A percentile compares a stretch with the other conserved stretches of the same genome.
phyloP scores from a whole-genome alignment of 495 filamentous ascomycete species.

The Aspergillus conjunctus region DNA sequence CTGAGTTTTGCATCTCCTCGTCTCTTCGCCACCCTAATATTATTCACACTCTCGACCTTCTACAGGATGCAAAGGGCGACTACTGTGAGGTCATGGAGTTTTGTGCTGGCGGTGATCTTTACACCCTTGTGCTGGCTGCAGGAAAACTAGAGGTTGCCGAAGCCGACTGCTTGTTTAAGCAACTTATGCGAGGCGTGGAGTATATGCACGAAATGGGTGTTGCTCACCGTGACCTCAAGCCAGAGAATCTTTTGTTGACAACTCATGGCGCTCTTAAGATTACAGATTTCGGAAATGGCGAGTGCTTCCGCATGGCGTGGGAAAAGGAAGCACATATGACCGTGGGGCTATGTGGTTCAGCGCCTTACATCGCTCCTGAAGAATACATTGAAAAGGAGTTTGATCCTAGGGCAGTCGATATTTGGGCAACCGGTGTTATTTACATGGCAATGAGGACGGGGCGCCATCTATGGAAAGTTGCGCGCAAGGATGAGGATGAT shows the following conservation, averaged over 20 bases:
- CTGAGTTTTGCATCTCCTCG: slow-evolving; percentile 98
- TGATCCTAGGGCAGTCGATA: slow-evolving; percentile 92
- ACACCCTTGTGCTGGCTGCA: slow-evolving; percentile 88
- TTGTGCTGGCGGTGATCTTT: slow-evolving; percentile 94
- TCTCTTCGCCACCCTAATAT: slow-evolving; percentile 96
- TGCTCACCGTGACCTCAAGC: slow-evolving; percentile 95
- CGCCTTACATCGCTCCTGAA: slow-evolving; percentile 96
- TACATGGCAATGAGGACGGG: slow-evolving; percentile 99
- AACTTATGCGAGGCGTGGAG: slow-evolving; percentile 98
- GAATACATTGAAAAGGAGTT: slow-evolving; percentile 96
- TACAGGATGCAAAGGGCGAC: slow-evolving; percentile 95
- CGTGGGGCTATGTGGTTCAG: slow-evolving; percentile 90
- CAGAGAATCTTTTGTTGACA: slow-evolving; percentile 93
- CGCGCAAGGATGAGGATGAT: slow-evolving; percentile 93
- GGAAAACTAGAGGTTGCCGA: slow-evolving; percentile 91
- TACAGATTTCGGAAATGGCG: slow-evolving; percentile 98
- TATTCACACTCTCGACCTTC: slow-evolving; percentile 93
- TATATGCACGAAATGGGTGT: slow-evolving; percentile 99
- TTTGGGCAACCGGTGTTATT: slow-evolving; percentile 98
- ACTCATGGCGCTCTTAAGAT: slow-evolving; percentile 95
- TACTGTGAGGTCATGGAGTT: slow-evolving; percentile 99
- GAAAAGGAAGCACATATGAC: slow-evolving; percentile 98
- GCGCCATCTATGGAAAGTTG: slow-evolving; percentile 92
- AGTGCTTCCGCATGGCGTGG: slow-evolving; percentile 99
- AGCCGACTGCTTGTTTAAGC: slow-evolving; percentile 98